Base-by-base conservation (phyloP, 2,329 filamentous ascomycete genomes). In the Botrytis fabae region DNA sequence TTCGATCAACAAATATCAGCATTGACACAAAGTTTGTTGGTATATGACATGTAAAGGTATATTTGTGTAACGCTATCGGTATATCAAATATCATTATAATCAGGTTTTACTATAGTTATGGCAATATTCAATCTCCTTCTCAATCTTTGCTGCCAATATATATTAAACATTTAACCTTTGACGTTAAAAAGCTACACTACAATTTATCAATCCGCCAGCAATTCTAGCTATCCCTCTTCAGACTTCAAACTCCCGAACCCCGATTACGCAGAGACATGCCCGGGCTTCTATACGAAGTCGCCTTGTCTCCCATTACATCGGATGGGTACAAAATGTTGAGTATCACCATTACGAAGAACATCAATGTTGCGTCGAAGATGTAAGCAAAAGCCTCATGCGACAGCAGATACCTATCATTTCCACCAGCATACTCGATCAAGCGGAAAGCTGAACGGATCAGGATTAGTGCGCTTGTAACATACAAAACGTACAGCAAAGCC, bases 361-460 rank as follows among this genome's bases (percentile, higher is more conserved):
- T 85, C 25, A 83, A 80, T 9, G 79, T 75, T 77, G 81, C 75
- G 83, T 86, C 85, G 69, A 86, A 84, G 35, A 83, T 79, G 75
- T 85, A 85, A 12, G 86, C 71, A 42, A 80, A 84, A 73, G 80
- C 81, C 78, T 87, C 85, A 61, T 83, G 81, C n/a, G 77, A 75
- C 42, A 85, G 78, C 14, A 87, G 77, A 71, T 82, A 83, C 1
- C 85, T 85, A 25, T 80, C 75, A 44, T 82, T 80, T 3, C 85
- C 85, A 76, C 83, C 78, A 0, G 79, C 75, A 73, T 85, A 88
- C 79, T 87, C 85, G 28, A 84, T 78, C 14, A 86, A 80, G 38
- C 86, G 82, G 69, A 86, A 85, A 6, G 86, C 74, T 9, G 80
- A 84, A 57, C 86, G 82, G 6, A 86, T 66, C 72, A 87, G 78